These are phyloP conservation scores for Lentinula aciculospora DNA, from an alignment of 768 basidiomycete genomes.

Conservation along the genomic window DNA sequence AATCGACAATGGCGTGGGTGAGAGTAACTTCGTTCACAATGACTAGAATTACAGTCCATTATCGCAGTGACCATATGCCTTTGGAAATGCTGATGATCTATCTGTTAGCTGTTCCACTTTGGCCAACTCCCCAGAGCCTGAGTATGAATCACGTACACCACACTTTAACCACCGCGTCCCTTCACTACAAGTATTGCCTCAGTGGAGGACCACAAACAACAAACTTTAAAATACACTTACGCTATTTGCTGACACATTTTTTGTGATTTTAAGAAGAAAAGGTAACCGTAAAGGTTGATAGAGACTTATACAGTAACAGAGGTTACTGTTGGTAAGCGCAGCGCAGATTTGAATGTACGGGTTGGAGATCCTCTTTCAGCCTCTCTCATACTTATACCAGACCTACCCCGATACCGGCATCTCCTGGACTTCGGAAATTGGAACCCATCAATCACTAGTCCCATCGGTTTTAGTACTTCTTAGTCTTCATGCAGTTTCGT, in stretches of 20 bases:
- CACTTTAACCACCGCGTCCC: constrained; percentile 73
- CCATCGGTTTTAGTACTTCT: background rate
- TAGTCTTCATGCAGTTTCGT: background rate
- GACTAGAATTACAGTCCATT: constrained; percentile 62
- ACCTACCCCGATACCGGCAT: background rate
- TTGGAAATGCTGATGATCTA: constrained; percentile 61
- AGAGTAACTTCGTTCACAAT: constrained; percentile 58
- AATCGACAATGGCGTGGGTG: constrained; percentile 55
- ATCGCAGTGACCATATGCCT: constrained; percentile 70
- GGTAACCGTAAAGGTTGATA: background rate
- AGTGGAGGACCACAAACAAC: background rate
- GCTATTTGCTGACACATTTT: constrained; percentile 73
- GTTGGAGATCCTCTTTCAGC: background rate
- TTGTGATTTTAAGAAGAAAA: background rate
- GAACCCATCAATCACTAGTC: background rate
- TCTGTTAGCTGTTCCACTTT: constrained; percentile 3
- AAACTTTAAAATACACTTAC: constrained; percentile 32
- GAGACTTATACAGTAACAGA: too few relatives aligned
- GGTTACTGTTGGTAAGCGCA: too few relatives aligned
- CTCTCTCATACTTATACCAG: background rate
- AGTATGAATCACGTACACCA: constrained; percentile 39
- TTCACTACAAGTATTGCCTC: too few relatives aligned
- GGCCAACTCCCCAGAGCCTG: background rate
- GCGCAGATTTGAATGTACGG: background rate
- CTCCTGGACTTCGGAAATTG: background rate